A percentile compares a stretch with the other conserved stretches of the same genome.
Evolutionary conservation across 2,329 filamentous ascomycete genomes (phyloP).

Genomic region (Aspergillus pseudoviridinutans): DNA sequence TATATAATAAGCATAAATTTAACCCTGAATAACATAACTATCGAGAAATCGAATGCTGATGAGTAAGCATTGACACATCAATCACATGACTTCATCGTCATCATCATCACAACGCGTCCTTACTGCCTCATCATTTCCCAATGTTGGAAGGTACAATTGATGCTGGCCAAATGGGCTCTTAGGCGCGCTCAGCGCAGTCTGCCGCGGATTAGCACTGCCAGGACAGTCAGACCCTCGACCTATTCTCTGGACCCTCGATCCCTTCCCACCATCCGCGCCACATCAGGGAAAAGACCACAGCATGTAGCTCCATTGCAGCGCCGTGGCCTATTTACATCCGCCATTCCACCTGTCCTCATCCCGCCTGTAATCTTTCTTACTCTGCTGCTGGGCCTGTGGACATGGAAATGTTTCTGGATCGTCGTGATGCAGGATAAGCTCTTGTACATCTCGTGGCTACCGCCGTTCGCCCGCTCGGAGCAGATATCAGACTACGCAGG

Average conservation of each 20-base stretch:
- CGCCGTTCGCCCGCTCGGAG: slow-evolving; percentile 66
- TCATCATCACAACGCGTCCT: neutral
- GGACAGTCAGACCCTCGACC: neutral
- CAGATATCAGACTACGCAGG: slow-evolving; percentile 60
- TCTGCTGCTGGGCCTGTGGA: slow-evolving; percentile 61
- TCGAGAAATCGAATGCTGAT: no score
- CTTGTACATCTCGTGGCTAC: slow-evolving; percentile 74
- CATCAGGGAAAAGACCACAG: slow-evolving; percentile 1
- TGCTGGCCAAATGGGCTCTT: slow-evolving; percentile 6
- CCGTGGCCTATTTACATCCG: slow-evolving; percentile 15
- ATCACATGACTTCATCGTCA: neutral
- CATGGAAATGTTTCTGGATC: slow-evolving; percentile 66
- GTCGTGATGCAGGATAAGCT: slow-evolving; percentile 76
- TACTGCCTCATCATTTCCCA: neutral
- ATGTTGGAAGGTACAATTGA: no score
- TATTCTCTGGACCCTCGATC: neutral
- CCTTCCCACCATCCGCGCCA: neutral
- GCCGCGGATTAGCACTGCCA: neutral
- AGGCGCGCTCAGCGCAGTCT: slow-evolving; percentile 5
- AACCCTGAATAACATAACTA: no score
- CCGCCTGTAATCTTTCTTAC: slow-evolving; percentile 65
- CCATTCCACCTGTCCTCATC: slow-evolving; percentile 49
- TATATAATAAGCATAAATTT: no score
- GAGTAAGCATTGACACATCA: no score
- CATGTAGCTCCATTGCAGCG: neutral